These are phyloP conservation scores for Mortierella sp. DNA, from an alignment of 371 early-diverging fungal genomes.

Conservation along the genomic window DNA sequence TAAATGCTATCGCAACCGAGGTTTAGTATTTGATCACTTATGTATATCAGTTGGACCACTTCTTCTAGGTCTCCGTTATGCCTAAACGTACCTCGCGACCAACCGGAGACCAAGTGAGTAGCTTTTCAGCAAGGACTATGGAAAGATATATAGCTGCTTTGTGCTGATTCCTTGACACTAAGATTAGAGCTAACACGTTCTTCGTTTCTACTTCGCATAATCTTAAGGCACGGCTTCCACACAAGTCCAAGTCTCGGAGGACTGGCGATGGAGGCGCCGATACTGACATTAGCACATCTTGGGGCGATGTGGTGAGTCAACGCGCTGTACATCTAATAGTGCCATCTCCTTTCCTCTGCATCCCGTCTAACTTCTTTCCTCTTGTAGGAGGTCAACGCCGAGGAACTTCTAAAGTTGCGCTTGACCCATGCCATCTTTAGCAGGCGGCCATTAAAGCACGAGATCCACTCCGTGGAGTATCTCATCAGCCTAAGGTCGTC, in stretches of 20 bases:
- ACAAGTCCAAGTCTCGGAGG: constrained; percentile 4
- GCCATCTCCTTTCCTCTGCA: constrained; percentile 5
- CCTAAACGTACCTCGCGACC: constrained; percentile 10
- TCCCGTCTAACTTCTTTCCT: constrained; percentile 4
- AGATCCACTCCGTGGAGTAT: constrained; percentile 12
- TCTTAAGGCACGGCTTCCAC: constrained; percentile 6
- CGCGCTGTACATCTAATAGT: constrained; percentile 6
- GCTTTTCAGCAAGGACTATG: constrained; percentile 9
- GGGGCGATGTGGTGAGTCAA: constrained; percentile 9
- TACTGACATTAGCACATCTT: constrained; percentile 3
- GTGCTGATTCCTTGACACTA: constrained; percentile 3
- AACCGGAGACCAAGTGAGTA: constrained; percentile 4
- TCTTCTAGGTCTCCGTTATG: constrained; percentile 7
- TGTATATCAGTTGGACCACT: constrained; percentile 9
- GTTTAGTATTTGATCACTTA: too few relatives aligned
- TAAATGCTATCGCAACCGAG: too few relatives aligned
- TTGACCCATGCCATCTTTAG: constrained; percentile 7
- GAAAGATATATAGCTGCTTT: neutral
- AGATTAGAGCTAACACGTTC: constrained; percentile 2
- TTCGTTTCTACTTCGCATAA: constrained; percentile 7
- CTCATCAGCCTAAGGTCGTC: neutral
- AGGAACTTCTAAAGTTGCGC: constrained; percentile 4
- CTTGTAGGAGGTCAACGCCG: neutral
- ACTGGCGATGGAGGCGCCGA: constrained; percentile 2
- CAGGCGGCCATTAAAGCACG: constrained; percentile 5